phyloP scores from a whole-genome alignment of 179 eudicot species.

The Nepenthes alata region DNA sequence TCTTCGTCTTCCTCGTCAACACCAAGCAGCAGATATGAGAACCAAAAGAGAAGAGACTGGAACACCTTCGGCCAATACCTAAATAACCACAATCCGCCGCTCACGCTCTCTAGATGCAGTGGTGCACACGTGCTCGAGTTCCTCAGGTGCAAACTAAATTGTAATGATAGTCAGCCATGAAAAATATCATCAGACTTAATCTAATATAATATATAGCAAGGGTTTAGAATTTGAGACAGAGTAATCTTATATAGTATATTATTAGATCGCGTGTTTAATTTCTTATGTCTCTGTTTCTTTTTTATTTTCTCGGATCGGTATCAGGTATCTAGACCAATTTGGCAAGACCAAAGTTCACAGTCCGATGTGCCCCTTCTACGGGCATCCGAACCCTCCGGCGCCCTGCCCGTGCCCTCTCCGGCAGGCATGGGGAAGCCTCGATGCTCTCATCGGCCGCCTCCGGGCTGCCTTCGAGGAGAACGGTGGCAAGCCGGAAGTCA shows the following conservation, averaged over 20 bases:
- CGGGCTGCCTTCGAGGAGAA: slow-evolving; percentile 79
- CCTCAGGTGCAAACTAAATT: slow-evolving; percentile 24
- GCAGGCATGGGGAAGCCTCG: slow-evolving; percentile 92
- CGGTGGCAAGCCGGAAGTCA: slow-evolving; percentile 65
- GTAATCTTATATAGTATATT: no score
- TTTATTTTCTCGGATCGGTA: slow-evolving; percentile 1
- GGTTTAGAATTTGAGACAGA: no score
- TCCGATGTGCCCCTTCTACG: slow-evolving; percentile 56
- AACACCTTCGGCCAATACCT: slow-evolving; percentile 81
- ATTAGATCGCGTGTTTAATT: no score
- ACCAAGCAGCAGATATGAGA: slow-evolving; percentile 54
- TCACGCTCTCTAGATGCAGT: slow-evolving; percentile 52
- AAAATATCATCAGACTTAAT: no score
- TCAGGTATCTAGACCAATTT: slow-evolving; percentile 72
- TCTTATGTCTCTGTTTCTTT: no score
- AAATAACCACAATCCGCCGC: slow-evolving; percentile 70
- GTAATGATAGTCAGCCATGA: no score
- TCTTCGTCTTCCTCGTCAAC: slow-evolving; percentile 4
- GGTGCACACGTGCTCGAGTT: slow-evolving; percentile 83
- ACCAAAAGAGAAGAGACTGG: slow-evolving; percentile 81
- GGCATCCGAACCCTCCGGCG: slow-evolving; percentile 70
- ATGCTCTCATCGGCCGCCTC: slow-evolving; percentile 69
- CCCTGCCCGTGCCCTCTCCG: slow-evolving; percentile 82
- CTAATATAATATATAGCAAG: no score
- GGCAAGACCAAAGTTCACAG: slow-evolving; percentile 78